These are phyloP conservation scores for Coemansia sp. DNA, from an alignment of 371 early-diverging fungal species.

Conservation along the genomic window DNA sequence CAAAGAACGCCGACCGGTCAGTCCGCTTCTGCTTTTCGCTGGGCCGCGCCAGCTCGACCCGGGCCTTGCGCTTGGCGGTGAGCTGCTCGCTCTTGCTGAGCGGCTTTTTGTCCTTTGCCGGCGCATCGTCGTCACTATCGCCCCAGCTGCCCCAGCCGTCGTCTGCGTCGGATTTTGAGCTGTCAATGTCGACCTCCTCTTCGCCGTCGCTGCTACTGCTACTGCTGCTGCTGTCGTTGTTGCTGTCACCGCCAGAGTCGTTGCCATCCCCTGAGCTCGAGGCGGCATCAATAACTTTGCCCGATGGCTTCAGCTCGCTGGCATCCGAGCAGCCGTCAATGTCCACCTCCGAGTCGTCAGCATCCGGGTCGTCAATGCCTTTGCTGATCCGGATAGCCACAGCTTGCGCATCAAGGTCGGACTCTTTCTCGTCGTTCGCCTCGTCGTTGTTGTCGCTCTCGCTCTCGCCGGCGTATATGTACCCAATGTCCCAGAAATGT, in stretches of 20 bases:
- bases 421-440: constrained; percentile 29
- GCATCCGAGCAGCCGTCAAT: constrained; percentile 44
- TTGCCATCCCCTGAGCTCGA: too few species aligned
- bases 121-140: constrained; percentile 17
- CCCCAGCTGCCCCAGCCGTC: constrained; percentile 43
- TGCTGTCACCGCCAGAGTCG: too few species aligned
- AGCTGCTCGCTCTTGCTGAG: constrained; percentile 22
- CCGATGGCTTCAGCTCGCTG: constrained; percentile 13
- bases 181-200: neutral
- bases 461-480: constrained; percentile 58
- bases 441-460: constrained; percentile 44
- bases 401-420: constrained; percentile 34
- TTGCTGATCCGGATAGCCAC: constrained; percentile 51
- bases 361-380: constrained; percentile 42
- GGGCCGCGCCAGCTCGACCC: constrained; percentile 13
- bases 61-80: constrained; percentile 36
- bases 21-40: constrained; percentile 5
- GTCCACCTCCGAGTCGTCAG: constrained; percentile 49
- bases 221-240: too few species aligned
- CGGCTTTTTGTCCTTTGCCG: constrained; percentile 14
- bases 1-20: constrained; percentile 26
- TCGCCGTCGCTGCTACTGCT: too few species aligned
- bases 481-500: constrained; percentile 79
- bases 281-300: too few species aligned
- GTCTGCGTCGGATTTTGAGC: constrained; percentile 19